Conservation (phyloP, 306 rosid species). For the Macrotyloma uniflorum region DNA sequence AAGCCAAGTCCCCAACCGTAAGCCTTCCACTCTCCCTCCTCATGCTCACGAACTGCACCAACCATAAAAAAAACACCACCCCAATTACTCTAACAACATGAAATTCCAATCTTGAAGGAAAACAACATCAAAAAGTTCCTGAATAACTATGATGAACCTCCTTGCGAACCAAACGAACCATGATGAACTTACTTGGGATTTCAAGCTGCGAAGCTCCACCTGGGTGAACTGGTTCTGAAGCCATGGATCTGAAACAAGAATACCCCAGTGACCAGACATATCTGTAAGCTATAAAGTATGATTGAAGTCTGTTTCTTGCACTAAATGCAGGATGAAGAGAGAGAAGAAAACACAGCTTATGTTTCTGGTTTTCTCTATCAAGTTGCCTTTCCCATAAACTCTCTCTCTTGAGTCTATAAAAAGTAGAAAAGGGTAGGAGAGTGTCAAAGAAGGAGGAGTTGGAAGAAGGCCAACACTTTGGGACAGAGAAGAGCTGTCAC, state of each 20-base stretch:
- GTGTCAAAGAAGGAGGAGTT: neutral
- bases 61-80: conserved; percentile 10
- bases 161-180: neutral
- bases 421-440: neutral
- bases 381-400: neutral
- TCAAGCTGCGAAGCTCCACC: conserved; percentile 90
- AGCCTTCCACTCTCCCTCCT: conserved; percentile 82
- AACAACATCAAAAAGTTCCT: neutral
- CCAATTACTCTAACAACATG: neutral
- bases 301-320: neutral
- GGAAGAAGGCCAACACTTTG: conserved; percentile 46
- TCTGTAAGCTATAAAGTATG: neutral
- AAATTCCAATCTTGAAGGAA: conserved; percentile 5
- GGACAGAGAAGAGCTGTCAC: conserved; percentile 79
- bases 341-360: neutral
- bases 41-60: conserved; percentile 77
- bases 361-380: conserved; percentile 2
- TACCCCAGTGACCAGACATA: conserved; percentile 87
- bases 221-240: conserved; percentile 98
- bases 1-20: conserved; percentile 71
- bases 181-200: conserved; percentile 65
- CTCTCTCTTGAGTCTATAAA: neutral
- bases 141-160: too few species aligned
- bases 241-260: conserved; percentile 98
- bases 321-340: conserved; percentile 14